Evolutionary conservation across 2,329 filamentous ascomycete genomes (phyloP), one percentile per base, ranked within the genome.

Genomic region (Exophiala alcalophila): DNA sequence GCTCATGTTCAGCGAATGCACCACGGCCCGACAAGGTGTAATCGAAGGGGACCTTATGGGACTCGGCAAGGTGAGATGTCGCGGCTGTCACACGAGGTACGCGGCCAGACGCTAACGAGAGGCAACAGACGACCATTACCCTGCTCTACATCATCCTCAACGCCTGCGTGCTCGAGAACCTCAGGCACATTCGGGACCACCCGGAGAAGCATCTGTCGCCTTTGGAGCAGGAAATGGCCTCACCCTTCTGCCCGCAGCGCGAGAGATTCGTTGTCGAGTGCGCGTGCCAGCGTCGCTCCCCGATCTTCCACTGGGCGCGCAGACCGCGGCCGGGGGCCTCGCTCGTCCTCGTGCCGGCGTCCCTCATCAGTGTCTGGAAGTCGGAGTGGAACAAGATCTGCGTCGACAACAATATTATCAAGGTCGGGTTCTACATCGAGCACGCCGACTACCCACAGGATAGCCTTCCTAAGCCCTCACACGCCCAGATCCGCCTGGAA

Each of bases 11-110:
- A 7, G 14, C 7, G 28, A 31, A 31, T 12, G 12, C 7, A 7
- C 7, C 15, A 7, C 28, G 7, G n/a, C 9, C 15, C 28, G 28
- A 7, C 23, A 31, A 18, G 28, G n/a, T n/a, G 28, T 12, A 7
- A 31, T 31, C 28, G 28, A 31, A 14, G 28, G n/a, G 7, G 28
- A 31, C 28, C 12, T 14, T 7, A 31, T 31, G 28, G 28, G 28
- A 14, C 15, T 31, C n/a, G 28, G 28, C 7, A 31, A 31, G 15
- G 28, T 31, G 7, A n/a, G n/a, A n/a, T n/a, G n/a, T n/a, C n/a
- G n/a, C 28, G 28, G n/a, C n/a, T 9, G n/a, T 31, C n/a, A 9
- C n/a, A 7, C 28, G 14, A 7, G 9, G 7, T 14, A 7, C 15
- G 14, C 14, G 7, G 7, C 14, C 23, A n/a, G 23, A 25, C 7